These are phyloP conservation scores for Candida boidinii DNA, from an alignment of 805 yeast genomes.

Conservation along the genomic window DNA sequence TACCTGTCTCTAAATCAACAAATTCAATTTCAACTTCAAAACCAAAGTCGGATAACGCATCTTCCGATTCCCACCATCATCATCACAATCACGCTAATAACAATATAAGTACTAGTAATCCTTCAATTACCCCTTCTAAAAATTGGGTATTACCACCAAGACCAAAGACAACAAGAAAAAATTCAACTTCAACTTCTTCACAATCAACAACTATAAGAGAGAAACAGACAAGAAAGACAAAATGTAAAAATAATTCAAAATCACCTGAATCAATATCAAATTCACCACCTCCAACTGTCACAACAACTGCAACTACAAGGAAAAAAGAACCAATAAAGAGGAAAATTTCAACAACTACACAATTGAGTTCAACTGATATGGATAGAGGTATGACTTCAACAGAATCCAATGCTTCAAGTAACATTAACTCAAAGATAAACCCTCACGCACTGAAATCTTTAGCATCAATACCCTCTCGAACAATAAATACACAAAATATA, in stretches of 20 bases:
- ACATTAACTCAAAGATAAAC: not conserved
- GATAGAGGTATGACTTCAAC: too few species aligned
- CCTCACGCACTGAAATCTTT: too few species aligned
- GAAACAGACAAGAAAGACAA: constrained; percentile 3
- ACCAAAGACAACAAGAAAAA: constrained; percentile 28
- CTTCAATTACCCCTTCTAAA: constrained; percentile 26
- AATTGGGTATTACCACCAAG: constrained; percentile 52
- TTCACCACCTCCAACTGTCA: too few species aligned
- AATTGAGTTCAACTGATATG: not conserved
- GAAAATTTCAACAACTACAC: not conserved
- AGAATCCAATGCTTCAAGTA: not conserved
- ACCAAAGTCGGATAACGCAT: too few species aligned
- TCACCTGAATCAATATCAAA: constrained; percentile 1
- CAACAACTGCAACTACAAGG: too few species aligned
- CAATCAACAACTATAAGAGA: constrained; percentile 1
- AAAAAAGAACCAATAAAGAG: too few species aligned
- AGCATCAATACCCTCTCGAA: too few species aligned
- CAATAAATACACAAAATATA: not conserved
- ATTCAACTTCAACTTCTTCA: constrained; percentile 3
- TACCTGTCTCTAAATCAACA: constrained; percentile 6
- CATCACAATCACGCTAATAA: not conserved
- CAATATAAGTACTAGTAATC: constrained; percentile 1
- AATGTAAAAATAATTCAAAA: too few species aligned
- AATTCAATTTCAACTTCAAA: too few species aligned
- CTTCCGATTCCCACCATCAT: constrained; percentile 1